These are phyloP conservation scores for Sanghuangporus sanghuang DNA, from an alignment of 1,284 basidiomycete genomes.

Conservation along the genomic window DNA sequence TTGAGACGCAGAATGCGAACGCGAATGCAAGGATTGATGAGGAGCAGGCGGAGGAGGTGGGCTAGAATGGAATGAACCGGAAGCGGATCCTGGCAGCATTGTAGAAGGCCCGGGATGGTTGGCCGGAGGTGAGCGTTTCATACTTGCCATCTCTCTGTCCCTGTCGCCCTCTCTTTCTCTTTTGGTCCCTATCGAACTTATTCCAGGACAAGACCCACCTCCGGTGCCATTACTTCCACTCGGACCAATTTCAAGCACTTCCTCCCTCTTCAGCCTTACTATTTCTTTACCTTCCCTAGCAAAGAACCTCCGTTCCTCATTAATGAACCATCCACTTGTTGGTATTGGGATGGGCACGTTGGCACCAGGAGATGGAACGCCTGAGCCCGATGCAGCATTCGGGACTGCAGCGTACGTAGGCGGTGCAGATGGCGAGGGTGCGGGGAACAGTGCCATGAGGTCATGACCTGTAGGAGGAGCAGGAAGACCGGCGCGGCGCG, in stretches of 20 bases:
- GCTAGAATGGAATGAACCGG: background rate
- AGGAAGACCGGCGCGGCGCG: conserved; percentile 30
- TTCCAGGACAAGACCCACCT: background rate
- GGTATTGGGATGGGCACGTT: conserved; percentile 29
- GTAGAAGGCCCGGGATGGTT: conserved; percentile 15
- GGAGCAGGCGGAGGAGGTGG: background rate
- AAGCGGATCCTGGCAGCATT: conserved; percentile 3
- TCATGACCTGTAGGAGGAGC: conserved; percentile 73
- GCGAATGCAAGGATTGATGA: background rate
- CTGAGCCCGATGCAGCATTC: background rate
- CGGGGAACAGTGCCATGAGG: conserved; percentile 74
- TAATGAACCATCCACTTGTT: conserved; percentile 63
- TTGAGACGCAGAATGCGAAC: background rate
- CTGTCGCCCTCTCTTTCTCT: background rate
- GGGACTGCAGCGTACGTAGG: background rate
- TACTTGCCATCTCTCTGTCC: background rate
- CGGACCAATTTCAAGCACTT: background rate
- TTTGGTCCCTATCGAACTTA: background rate
- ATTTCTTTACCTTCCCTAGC: conserved; percentile 70
- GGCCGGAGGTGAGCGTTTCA: conserved; percentile 48
- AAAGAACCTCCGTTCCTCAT: conserved; percentile 71
- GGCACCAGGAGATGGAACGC: background rate
- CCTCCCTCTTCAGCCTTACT: conserved; percentile 41
- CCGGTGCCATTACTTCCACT: background rate
- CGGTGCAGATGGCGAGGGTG: conserved; percentile 45